These are phyloP conservation scores for Penicillium aurantiogriseum DNA, from an alignment of 2,329 filamentous ascomycete genomes.

Conservation along the genomic window DNA sequence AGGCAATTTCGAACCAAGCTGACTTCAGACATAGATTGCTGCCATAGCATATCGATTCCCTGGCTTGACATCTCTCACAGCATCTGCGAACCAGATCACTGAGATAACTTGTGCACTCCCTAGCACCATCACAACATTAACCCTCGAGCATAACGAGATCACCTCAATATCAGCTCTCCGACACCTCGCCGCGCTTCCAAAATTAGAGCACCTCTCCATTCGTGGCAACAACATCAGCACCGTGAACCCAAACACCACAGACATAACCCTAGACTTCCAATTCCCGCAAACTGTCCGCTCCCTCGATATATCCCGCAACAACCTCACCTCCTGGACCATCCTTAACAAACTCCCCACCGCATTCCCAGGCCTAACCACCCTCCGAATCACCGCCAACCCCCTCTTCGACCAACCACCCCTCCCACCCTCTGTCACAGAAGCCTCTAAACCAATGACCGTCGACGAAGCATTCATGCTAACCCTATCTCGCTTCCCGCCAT, in stretches of 20 bases:
- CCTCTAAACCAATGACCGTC: conserved; percentile 48
- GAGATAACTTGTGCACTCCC: conserved; percentile 31
- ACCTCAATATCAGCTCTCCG: conserved; percentile 40
- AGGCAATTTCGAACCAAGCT: conserved; percentile 8
- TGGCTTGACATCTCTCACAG: conserved; percentile 33
- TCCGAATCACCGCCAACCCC: conserved; percentile 84
- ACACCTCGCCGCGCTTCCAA: conserved; percentile 54
- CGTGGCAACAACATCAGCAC: conserved; percentile 71
- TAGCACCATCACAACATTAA: conserved; percentile 44
- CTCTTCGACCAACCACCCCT: conserved; percentile 60
- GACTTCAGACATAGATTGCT: conserved; percentile 33
- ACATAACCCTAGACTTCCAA: conserved; percentile 38
- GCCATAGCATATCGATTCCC: conserved; percentile 36
- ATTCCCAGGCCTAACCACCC: conserved; percentile 70
- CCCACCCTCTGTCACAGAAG: conserved; percentile 23
- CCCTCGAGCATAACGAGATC: conserved; percentile 50
- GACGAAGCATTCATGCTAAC: conserved; percentile 91
- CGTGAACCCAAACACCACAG: conserved; percentile 37
- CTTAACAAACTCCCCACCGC: conserved; percentile 64
- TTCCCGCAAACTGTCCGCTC: conserved; percentile 60
- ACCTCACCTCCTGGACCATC: conserved; percentile 68
- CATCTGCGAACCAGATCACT: conserved; percentile 40
- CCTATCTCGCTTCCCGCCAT: conserved; percentile 65
- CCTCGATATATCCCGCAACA: conserved; percentile 72
- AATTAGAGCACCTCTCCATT: conserved; percentile 55